These are phyloP conservation scores for Aspergillus bridgeri DNA, from an alignment of 495 filamentous ascomycete species.

Conservation along the genomic window DNA sequence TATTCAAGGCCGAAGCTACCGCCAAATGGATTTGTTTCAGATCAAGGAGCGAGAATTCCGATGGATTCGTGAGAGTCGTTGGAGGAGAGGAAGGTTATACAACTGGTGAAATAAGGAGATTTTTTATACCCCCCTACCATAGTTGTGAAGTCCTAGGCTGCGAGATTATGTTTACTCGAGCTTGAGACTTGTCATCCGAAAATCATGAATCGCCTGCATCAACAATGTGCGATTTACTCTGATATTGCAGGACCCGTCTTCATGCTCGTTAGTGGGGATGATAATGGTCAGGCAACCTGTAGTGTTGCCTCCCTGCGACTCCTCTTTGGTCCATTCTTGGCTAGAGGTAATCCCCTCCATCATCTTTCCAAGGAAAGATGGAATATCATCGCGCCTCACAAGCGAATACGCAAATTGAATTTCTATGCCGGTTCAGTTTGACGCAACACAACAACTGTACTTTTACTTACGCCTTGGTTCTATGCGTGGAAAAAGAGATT, in stretches of 20 bases:
- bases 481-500: constrained; percentile 3
- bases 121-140: constrained; percentile 2
- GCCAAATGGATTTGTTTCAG: constrained; percentile 3
- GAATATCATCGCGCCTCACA: constrained; percentile 1
- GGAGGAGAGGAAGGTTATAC: neutral
- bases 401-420: neutral
- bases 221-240: constrained; percentile 1
- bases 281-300: neutral
- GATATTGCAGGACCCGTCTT: constrained; percentile 3
- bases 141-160: constrained; percentile 2
- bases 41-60: neutral
- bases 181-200: constrained; percentile 3
- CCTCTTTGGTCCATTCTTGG: neutral
- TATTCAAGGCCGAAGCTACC: constrained; percentile 1
- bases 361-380: constrained; percentile 4
- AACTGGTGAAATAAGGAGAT: neutral
- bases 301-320: constrained; percentile 1
- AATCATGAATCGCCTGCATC: constrained; percentile 1
- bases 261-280: neutral
- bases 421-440: constrained; percentile 1
- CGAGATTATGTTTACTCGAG: constrained; percentile 2
- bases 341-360: constrained; percentile 3
- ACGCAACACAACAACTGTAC: neutral
- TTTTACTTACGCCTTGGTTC: constrained; percentile 2
- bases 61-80: constrained; percentile 2